A percentile compares a stretch with the other conserved stretches of the same genome.
These are phyloP conservation scores for Prunus armeniaca DNA, from an alignment of 306 rosid species.

Conservation along the genomic window DNA sequence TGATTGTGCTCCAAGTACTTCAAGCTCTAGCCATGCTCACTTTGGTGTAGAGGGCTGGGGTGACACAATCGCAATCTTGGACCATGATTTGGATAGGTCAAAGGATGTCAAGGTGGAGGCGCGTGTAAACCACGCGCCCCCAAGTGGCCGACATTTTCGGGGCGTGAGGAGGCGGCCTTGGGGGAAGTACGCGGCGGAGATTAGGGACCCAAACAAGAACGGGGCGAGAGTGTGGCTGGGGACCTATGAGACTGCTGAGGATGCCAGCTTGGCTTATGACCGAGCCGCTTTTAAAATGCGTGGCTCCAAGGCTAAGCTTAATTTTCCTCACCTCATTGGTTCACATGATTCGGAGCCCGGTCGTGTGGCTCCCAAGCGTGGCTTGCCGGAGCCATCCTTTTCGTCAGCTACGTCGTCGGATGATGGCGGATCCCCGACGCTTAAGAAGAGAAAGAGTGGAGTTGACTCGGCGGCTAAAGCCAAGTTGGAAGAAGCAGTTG, in stretches of 20 bases:
- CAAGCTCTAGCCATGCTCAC: background rate
- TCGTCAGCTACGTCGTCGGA: background rate
- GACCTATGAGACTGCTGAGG: constrained; percentile 44
- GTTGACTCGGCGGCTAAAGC: background rate
- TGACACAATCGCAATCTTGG: background rate
- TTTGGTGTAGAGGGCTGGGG: background rate
- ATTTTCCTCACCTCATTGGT: constrained; percentile 53
- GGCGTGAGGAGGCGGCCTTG: constrained; percentile 67
- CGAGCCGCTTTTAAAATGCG: constrained; percentile 58
- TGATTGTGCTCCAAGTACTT: background rate
- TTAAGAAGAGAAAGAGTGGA: background rate
- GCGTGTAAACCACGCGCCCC: background rate
- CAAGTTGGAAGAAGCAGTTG: background rate
- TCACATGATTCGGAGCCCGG: constrained; percentile 5
- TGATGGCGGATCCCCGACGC: background rate
- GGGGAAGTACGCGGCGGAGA: constrained; percentile 72
- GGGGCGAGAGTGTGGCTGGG: constrained; percentile 68
- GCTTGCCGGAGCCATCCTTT: background rate
- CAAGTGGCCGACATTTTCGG: background rate
- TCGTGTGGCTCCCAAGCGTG: constrained; percentile 7
- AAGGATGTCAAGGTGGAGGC: background rate
- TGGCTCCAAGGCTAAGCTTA: constrained; percentile 58
- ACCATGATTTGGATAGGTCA: background rate
- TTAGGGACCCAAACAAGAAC: constrained; percentile 36
- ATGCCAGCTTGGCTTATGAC: constrained; percentile 61